Evolutionary conservation across 345 rosid genomes (phyloP).

Genomic region (Euphorbia tirucalli): DNA sequence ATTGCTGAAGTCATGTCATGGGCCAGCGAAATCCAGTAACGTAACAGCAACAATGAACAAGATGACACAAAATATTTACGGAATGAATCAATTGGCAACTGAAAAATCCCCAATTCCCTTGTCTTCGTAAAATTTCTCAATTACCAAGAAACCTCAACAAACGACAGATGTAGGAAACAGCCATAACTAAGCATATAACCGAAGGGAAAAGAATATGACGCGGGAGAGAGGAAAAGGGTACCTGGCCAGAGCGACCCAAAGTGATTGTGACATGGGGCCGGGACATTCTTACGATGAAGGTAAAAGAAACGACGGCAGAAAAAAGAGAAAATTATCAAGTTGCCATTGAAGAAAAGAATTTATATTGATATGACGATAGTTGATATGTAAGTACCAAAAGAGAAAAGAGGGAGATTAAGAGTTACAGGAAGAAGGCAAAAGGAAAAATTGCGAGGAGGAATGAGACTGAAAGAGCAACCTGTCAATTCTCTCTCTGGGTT

Average conservation of each 20-base stretch:
- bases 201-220: background rate
- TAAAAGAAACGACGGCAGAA: background rate
- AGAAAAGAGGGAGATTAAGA: background rate
- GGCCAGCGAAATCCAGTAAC: background rate
- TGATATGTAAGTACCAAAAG: background rate
- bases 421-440: too few species aligned
- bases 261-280: conserved; percentile 38
- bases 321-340: background rate
- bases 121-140: background rate
- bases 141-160: background rate
- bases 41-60: background rate
- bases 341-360: background rate
- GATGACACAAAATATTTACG: background rate
- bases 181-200: background rate
- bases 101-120: background rate
- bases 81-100: background rate
- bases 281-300: conserved; percentile 23
- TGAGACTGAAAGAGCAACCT: too few species aligned
- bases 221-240: background rate
- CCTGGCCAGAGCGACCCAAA: conserved; percentile 43
- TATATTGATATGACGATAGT: too few species aligned
- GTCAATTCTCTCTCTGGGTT: too few species aligned
- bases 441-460: too few species aligned
- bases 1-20: background rate
- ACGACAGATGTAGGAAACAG: background rate